Evolutionary conservation across 2,329 filamentous ascomycete species (phyloP), one percentile per base, ranked within the genome.

Genomic region (Exophiala sideris): DNA sequence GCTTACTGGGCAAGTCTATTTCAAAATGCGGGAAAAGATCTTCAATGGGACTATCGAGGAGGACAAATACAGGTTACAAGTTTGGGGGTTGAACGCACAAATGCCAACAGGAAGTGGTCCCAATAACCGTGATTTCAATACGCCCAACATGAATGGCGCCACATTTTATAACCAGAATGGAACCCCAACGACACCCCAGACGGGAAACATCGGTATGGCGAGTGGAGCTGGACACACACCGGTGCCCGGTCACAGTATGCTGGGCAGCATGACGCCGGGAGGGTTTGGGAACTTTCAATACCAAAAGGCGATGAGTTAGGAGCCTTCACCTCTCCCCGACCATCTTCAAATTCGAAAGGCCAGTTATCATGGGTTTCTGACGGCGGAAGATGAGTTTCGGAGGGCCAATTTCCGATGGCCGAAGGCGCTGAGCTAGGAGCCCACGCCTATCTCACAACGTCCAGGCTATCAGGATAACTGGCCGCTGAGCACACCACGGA

Each of bases 1-100:
- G 64, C 82, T 99, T 29, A 99, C 94, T 0, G 94, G 94, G 45
- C 87, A 88, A 64, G 90, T 96, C 29, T 99, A 96, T 74, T 99
- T 95, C 82, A 88, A 91, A 66, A 87, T 97, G 78, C 84, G 86
- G 56, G 87, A 91, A 68, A 85, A 89, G 67, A 89, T 97, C 61
- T 97, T 95, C 73, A 86, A 87, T 64, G 87, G 88, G 57, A 80
- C 84, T 20, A 87, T 96, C 44, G 84, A 89, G 5, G 83, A 88
- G 29, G 88, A 79, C 33, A 79, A 95, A 63, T 90, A 95, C 62
- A 76, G 88, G 5, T 91, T 91, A 56, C 92, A 95, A 72, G 91
- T 96, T 64, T 97, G 92, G 88, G 92, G 92, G 9, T 77, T 97
- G 8, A 91, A 91, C 48, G 87, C 73, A 80, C 88, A 62, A 83